These are phyloP conservation scores for Sclerotinia subarctica DNA, from an alignment of 2,329 filamentous ascomycete genomes.

Conservation along the genomic window DNA sequence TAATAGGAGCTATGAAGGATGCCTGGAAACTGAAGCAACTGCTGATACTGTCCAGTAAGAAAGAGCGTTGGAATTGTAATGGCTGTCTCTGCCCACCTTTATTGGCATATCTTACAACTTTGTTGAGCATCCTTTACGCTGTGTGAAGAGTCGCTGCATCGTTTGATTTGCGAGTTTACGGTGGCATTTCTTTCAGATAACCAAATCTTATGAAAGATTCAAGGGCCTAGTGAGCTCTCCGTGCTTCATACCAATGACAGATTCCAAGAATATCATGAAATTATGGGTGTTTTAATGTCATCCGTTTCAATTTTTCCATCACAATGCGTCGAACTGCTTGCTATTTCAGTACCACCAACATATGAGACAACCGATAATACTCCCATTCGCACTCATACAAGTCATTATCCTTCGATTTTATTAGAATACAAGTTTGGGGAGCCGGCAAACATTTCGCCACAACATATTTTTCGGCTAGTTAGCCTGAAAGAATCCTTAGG, in stretches of 20 bases:
- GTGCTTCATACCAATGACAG: no score
- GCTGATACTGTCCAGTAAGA: no score
- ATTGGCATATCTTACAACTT: background rate
- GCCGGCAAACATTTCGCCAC: background rate
- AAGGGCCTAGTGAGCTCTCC: no score
- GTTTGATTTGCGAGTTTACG: background rate
- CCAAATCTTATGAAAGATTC: no score
- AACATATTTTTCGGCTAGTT: background rate
- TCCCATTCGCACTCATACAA: background rate
- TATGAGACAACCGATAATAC: no score
- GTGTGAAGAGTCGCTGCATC: background rate
- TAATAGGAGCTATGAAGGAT: no score
- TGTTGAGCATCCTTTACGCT: background rate
- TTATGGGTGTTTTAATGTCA: no score
- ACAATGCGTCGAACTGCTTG: no score
- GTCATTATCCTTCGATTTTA: background rate
- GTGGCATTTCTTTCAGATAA: no score
- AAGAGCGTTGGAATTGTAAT: background rate
- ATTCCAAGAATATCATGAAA: no score
- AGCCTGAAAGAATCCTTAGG: background rate
- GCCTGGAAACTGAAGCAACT: background rate
- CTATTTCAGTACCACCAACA: no score
- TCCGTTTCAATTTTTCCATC: no score
- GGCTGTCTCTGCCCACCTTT: background rate
- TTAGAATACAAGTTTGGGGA: background rate